Base-by-base conservation (phyloP, 2,329 filamentous ascomycete genomes). In the Aspergillus aculeatinus region DNA sequence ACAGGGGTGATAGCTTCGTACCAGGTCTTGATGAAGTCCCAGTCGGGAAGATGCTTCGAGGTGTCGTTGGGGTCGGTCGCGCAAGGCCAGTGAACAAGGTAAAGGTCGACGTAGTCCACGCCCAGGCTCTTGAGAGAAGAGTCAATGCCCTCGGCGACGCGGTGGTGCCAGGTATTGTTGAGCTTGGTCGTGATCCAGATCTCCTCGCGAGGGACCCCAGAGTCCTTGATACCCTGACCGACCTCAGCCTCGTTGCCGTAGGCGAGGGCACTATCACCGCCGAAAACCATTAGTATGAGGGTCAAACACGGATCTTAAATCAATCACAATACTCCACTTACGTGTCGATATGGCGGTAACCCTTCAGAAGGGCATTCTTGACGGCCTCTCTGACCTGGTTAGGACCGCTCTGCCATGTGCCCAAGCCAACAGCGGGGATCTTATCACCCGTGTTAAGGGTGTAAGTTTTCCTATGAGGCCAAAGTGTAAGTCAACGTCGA, bases 11-110 rank as follows among this genome's bases (percentile, higher is more conserved):
- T 5, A 19, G 42, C 14, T 27, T 44, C 69, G 51, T 65, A 72
- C 84, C 84, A 96, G 27, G 91, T 95, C 77, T 95, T 87, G 68
- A 90, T 82, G 76, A 90, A 94, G 79, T 91, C 84, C 90, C 91
- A 94, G 79, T 92, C 90, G 33, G 85, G 81, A 64, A 87, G 84
- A 73, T 89, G 85, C 81, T 90, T 90, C 51, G 77, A 69, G 57
- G 73, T 68, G 63, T 80, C 77, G 9, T 80, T 76, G 39, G 80
- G 78, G 60, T 81, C 80, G 64, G 85, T 86, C 3, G 84, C 78
- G 58, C 79, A 79, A 19, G 84, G 85, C 83, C 84, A 91, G 77
- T 90, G 87, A 71, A 92, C 85, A 58, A 91, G 82, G 76, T 87
- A 90, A n/a, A 91, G 81, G 70, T 91, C 88, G 60, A 91, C 79